Base-by-base conservation (phyloP, 2,329 filamentous ascomycete species). In the Plectosphaerella cucumerina region DNA sequence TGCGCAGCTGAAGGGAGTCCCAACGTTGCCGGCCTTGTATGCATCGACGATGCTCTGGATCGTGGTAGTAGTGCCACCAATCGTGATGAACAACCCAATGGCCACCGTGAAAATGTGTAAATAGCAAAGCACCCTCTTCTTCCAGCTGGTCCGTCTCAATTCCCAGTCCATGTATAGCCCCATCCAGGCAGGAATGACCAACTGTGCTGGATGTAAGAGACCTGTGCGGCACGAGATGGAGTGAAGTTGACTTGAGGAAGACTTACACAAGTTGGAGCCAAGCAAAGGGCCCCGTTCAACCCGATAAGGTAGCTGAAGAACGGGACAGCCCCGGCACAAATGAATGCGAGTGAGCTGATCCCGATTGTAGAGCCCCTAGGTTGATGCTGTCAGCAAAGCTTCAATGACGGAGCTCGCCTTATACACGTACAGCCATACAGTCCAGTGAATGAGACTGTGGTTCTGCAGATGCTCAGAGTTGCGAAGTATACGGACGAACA, bases 1-100 rank as follows among this genome's bases (percentile, higher is more conserved):
- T 31, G 68, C 71, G 53, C 75, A 78, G n/a, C 70, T 71, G 49
- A 78, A 78, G 0, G 74, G 73, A 39, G 62, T 64, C 33, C 70
- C 70, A 50, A 78, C 77, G 48, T 65, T 59, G 1, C 72, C 74
- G 45, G 67, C 66, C 4, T 67, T 70, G 59, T 81, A 81, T 1
- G 78, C 76, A 48, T 75, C 65, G 48, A 75, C 74, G 53, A 82
- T 78, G 55, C 75, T 66, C 50, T 75, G 66, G 21, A 80, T 70
- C 2, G 77, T 73, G 34, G 75, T 69, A 49, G 72, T 71, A 2
- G 70, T 74, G 3, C 71, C 71, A 14, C 67, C 69, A 18, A 72
- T 53, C 2, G 65, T 70, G 54, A 74, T 34, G 51, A 74, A 73
- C 1, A 59, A 59, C 0, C 65, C 68, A 1, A 71, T 49, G 0